Conservation (phyloP, 345 rosid genomes). For the Gossypium anomalum region DNA sequence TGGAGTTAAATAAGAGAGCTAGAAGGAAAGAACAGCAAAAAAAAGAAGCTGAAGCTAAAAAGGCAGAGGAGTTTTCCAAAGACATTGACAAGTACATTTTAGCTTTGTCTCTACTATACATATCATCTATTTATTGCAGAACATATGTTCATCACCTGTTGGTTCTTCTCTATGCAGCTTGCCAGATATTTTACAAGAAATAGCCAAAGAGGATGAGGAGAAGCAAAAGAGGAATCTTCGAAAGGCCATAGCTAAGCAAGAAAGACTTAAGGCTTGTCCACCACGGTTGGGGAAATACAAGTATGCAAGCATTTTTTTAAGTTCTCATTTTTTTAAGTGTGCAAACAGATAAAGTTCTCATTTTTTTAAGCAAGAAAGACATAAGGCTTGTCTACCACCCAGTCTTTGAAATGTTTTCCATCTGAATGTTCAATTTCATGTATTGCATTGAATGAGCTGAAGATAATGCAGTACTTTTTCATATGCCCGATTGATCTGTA, state of each 20-base stretch:
- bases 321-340: neutral
- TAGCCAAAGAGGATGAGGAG: conserved; percentile 75
- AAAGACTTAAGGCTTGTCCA: conserved; percentile 67
- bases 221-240: conserved; percentile 57
- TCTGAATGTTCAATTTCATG: neutral
- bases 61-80: conserved; percentile 40
- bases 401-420: neutral
- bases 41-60: conserved; percentile 52
- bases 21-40: conserved; percentile 50
- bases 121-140: neutral
- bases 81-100: conserved; percentile 62
- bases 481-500: neutral
- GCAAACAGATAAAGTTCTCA: no score
- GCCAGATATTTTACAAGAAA: conserved; percentile 67
- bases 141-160: conserved; percentile 15
- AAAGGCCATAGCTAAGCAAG: conserved; percentile 56
- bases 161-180: conserved; percentile 37
- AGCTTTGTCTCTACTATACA: neutral
- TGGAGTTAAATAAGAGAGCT: conserved; percentile 66
- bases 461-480: neutral
- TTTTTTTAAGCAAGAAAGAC: no score
- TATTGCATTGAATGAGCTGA: neutral
- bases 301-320: conserved; percentile 31
- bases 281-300: conserved; percentile 94
- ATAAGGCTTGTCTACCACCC: no score